Evolutionary conservation across 306 rosid genomes (phyloP), one percentile per base, ranked within the genome.

Genomic region (Medicago lupulina): DNA sequence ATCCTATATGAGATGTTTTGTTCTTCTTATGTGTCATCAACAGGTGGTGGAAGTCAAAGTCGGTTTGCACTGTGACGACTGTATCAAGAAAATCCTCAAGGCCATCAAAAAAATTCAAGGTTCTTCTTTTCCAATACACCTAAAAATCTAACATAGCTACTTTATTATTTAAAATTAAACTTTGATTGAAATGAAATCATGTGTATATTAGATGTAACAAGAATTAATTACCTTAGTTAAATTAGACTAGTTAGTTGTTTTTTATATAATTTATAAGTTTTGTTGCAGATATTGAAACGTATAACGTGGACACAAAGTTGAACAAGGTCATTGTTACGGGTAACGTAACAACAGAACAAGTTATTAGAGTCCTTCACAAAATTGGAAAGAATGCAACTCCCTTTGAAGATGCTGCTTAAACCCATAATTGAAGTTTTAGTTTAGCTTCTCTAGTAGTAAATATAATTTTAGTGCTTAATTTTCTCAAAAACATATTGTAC

Each of bases 11-110:
- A 23, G 9, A 59, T n/a, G 3, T 4, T n/a, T 28, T 31, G 41
- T 47, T 55, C 6, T 43, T 46, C 44, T 23, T n/a, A 41, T 51
- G 6, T 77, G 39, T 66, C 11, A 34, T 34, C 15, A 14, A 55
- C 47, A 92, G 96, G 90, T 90, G 78, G 97, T 95, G 88, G 98
- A 95, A 74, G 63, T 95, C 80, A 92, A 86, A 85, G 96, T 95
- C 12, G 91, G 88, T 15, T 84, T 92, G 88, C 97, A 95, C 83
- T 90, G 98, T 61, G 96, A 86, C 0, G 92, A 95, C 9, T 95
- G 98, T 68, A 95, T 90, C 84, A 92, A 88, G 95, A 95, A 95
- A 82, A 92, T 95, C 76, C 87, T 89, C 73, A 89, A 90, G 82
- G 93, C 96, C 77, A 88, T 89, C 71, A 95, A 92, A 89, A 92